Conservation (phyloP, 164 flowering plant genomes). For the Euptelea pleiosperma region DNA sequence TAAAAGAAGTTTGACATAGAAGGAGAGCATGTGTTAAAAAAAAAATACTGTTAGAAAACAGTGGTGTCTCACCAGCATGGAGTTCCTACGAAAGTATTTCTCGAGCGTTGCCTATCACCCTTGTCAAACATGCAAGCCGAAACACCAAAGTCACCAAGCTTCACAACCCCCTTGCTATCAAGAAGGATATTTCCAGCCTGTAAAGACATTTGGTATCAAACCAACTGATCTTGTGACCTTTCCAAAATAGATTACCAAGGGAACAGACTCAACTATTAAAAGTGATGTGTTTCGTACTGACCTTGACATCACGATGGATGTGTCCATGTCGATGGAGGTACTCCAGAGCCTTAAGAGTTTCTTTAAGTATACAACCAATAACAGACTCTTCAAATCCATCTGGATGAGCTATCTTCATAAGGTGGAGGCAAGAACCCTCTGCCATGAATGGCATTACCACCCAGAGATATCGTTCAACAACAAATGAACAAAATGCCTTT, state of each 20-base stretch:
- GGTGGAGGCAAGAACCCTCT: slow-evolving; percentile 83
- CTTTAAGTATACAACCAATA: slow-evolving; percentile 23
- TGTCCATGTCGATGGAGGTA: slow-evolving; percentile 33
- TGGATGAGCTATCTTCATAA: slow-evolving; percentile 64
- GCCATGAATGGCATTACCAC: slow-evolving; percentile 93
- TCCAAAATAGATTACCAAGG: not conserved
- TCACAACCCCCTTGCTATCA: slow-evolving; percentile 61
- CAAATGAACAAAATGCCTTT: slow-evolving; percentile 74
- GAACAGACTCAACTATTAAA: not conserved
- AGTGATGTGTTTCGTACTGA: slow-evolving; percentile 8
- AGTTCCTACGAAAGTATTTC: slow-evolving; percentile 92
- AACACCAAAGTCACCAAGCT: slow-evolving; percentile 91
- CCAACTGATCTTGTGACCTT: not conserved
- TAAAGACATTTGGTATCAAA: slow-evolving; percentile 8
- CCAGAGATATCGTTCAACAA: slow-evolving; percentile 72
- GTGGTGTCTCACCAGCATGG: slow-evolving; percentile 69
- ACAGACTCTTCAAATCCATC: slow-evolving; percentile 27
- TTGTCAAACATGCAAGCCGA: slow-evolving; percentile 84
- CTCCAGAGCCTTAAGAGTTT: slow-evolving; percentile 28
- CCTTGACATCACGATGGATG: slow-evolving; percentile 35
- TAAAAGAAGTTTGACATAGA: not conserved
- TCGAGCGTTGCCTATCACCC: slow-evolving; percentile 76
- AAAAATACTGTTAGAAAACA: not conserved
- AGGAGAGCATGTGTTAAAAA: not conserved
- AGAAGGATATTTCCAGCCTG: slow-evolving; percentile 89